phyloP scores from a whole-genome alignment of 306 rosid genomes.

The Cucurbita maxima region DNA sequence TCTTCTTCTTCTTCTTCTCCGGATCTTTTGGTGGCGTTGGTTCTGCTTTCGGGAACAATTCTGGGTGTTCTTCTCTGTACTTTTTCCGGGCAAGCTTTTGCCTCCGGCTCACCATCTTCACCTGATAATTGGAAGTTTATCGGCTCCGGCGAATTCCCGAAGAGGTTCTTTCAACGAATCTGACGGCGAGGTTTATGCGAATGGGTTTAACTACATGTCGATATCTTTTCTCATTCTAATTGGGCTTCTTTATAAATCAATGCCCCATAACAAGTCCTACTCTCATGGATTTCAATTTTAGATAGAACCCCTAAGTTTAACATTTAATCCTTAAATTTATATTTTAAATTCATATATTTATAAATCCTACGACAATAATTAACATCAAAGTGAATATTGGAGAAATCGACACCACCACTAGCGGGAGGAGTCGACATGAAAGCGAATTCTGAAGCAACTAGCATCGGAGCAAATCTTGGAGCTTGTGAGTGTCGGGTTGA shows the following conservation, averaged over 20 bases:
- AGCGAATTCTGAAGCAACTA: neutral
- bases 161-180: neutral
- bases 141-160: neutral
- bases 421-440: neutral
- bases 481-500: conserved; percentile 40
- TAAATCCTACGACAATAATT: no score
- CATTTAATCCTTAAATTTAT: no score
- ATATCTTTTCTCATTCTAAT: neutral
- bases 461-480: conserved; percentile 2
- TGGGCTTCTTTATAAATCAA: neutral
- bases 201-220: conserved; percentile 3
- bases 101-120: conserved; percentile 63
- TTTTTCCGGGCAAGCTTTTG: conserved; percentile 60
- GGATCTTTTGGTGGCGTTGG: conserved; percentile 49
- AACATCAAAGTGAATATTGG: neutral
- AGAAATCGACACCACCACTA: neutral
- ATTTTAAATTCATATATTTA: no score
- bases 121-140: neutral
- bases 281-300: no score
- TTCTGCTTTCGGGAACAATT: conserved; percentile 28
- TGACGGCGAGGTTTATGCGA: neutral
- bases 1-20: conserved; percentile 23
- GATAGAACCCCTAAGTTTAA: no score
- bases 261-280: neutral
- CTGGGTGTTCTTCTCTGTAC: conserved; percentile 39